These are phyloP conservation scores for Adansonia rubrostipa DNA, from an alignment of 441 rosid species.

Conservation along the genomic window DNA sequence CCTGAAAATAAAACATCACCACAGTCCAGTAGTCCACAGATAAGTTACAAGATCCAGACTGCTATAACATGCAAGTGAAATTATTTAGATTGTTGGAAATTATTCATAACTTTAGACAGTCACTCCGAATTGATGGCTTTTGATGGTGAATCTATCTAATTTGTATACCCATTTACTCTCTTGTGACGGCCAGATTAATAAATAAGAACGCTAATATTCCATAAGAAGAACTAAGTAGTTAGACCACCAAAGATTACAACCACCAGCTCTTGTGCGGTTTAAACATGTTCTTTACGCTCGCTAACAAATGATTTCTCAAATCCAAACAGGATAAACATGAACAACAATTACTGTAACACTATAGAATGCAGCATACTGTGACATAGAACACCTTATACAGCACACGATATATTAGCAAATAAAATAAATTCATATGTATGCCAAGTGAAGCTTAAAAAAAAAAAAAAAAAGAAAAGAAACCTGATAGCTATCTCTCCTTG, in stretches of 20 bases:
- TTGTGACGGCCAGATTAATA: not conserved
- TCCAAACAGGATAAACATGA: not conserved
- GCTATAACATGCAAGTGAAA: not conserved
- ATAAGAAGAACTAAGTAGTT: not conserved
- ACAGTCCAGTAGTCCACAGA: not conserved
- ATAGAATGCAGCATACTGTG: not conserved
- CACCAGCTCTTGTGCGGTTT: not conserved
- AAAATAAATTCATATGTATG: not conserved
- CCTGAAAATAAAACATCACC: not conserved
- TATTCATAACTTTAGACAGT: not conserved
- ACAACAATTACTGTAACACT: not conserved
- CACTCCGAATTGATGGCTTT: not conserved
- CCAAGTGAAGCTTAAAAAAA: not conserved
- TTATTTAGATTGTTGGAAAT: not conserved
- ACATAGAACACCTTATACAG: not conserved
- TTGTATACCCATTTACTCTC: not conserved
- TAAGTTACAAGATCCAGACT: not conserved
- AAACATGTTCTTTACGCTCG: not conserved
- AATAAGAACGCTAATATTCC: not conserved
- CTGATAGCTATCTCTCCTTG: conserved; percentile 17
- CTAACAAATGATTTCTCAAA: not conserved
- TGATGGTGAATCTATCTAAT: not conserved
- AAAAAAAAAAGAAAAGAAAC: not conserved
- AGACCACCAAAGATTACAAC: not conserved
- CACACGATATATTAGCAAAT: not conserved